Conservation (phyloP, 768 basidiomycete species). For the Chalciporus pseudorubinellus region DNA sequence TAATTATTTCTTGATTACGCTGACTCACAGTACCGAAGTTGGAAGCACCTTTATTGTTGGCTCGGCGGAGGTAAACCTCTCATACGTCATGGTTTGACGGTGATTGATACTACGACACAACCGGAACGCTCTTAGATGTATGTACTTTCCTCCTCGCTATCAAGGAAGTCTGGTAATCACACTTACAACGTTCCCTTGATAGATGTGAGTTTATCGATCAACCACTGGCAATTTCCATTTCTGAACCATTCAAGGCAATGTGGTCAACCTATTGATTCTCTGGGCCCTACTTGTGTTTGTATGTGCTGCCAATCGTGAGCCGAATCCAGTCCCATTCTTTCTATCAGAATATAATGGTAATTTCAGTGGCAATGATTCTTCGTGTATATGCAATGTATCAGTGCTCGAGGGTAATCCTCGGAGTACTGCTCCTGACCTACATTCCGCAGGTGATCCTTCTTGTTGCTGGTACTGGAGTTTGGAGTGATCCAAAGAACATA, state of each 20-base stretch:
- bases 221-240: background rate
- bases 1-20: too few species aligned
- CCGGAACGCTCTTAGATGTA: background rate
- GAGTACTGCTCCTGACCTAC: background rate
- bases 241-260: background rate
- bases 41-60: constrained; percentile 20
- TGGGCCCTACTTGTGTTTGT: background rate
- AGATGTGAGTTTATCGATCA: background rate
- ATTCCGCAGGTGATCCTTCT: background rate
- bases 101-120: background rate
- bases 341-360: background rate
- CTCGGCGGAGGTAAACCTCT: background rate
- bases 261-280: background rate
- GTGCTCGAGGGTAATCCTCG: constrained; percentile 5
- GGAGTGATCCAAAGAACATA: background rate
- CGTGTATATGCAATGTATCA: constrained; percentile 12
- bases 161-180: background rate
- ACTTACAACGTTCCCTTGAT: background rate
- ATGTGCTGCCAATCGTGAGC: constrained; percentile 3
- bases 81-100: background rate
- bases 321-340: background rate
- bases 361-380: constrained; percentile 10
- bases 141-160: background rate
- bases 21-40: constrained; percentile 2
- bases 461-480: background rate